Conservation (phyloP, 2,329 filamentous ascomycete species). For the Nothomitra cinnamomea region DNA sequence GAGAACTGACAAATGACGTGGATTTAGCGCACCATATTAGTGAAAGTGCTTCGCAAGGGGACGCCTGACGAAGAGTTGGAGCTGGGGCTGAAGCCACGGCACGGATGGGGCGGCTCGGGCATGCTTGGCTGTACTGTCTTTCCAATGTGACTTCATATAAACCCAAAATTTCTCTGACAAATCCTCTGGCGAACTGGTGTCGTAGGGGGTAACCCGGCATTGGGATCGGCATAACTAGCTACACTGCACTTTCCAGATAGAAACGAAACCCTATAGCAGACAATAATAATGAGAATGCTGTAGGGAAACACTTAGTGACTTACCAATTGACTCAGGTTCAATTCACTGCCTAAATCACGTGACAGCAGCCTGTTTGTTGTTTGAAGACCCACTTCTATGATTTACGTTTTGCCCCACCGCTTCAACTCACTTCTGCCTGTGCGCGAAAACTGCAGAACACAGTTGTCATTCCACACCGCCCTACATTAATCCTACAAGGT, state of each 20-base stretch:
- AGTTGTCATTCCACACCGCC: background rate
- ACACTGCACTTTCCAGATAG: background rate
- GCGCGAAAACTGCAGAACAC: background rate
- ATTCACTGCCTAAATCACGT: background rate
- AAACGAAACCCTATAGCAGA: too few species aligned
- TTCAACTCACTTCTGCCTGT: background rate
- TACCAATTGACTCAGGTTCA: background rate
- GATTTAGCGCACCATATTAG: slow-evolving; percentile 47
- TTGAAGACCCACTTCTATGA: background rate
- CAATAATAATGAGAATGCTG: too few species aligned
- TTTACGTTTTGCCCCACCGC: background rate
- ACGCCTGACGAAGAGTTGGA: slow-evolving; percentile 38
- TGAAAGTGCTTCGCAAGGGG: slow-evolving; percentile 42
- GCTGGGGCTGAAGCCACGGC: slow-evolving; percentile 56
- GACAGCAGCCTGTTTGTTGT: background rate
- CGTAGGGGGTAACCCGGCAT: background rate
- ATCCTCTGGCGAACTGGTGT: background rate
- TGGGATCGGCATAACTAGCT: slow-evolving; percentile 12
- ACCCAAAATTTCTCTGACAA: slow-evolving; percentile 6
- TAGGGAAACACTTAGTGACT: background rate
- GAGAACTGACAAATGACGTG: slow-evolving; percentile 8
- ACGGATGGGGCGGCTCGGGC: slow-evolving; percentile 80
- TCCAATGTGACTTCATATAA: slow-evolving; percentile 31
- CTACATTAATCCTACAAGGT: background rate
- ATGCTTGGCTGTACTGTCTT: slow-evolving; percentile 81